Evolutionary conservation across 2,329 filamentous ascomycete genomes (phyloP), one percentile per base, ranked within the genome.

Genomic region (Chaetomium olivaceum): DNA sequence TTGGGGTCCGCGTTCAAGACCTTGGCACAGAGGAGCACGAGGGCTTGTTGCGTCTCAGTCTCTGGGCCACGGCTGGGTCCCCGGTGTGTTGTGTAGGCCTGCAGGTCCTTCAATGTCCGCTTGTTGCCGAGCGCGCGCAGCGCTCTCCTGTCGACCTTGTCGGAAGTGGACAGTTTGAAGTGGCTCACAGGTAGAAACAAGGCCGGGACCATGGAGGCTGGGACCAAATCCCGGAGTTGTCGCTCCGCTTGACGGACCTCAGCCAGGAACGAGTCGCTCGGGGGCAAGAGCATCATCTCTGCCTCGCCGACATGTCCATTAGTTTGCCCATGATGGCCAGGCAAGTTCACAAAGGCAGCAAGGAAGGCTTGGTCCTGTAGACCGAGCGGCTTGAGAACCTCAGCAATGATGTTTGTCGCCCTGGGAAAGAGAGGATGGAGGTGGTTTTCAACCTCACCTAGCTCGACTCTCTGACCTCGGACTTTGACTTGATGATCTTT

Each of bases 361-460:
- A 51, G 48, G 25, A 51, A 51, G 48, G 48, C 48, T 51, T 51
- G 48, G 48, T 25, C 48, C 48, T 25, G 3, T 51, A 51, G 48
- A 23, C 48, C 48, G 48, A 51, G 48, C 48, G 48, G 48, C 48
- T 51, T 51, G 48, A 51, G 48, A 51, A 51, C 48, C 48, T 51
- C 48, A 51, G 48, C 48, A 51, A 51, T 51, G 48, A 51, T 25
- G 48, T 51, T 51, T 51, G 48, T 51, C 48, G 48, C 48, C 48
- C 48, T 21, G 48, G 48, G 27, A 56, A 54, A 54, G 51, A 54
- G 25, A n/a, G 27, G 25, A 56, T 33, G 21, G 11, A 33, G 52
- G n/a, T 51, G n/a, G 48, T 11, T 51, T 51, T 51, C 48, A 11
- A 51, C 48, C n/a, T 51, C 48, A 51, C 48, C 48, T 21, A 51